Conservation (phyloP, 1,139 yeast species). For the Diutina sp. region DNA sequence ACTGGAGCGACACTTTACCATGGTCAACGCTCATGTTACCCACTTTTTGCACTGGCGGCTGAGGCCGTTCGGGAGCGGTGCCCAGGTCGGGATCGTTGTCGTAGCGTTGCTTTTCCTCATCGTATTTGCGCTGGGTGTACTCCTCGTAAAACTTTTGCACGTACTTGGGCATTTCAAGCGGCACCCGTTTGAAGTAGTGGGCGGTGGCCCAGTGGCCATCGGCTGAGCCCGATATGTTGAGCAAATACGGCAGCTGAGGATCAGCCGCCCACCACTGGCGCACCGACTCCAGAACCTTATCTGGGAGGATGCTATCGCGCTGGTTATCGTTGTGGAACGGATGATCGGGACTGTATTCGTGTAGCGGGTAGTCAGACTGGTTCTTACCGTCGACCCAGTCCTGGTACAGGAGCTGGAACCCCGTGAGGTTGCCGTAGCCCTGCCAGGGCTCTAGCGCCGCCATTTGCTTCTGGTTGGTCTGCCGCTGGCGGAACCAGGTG, state of each 20-base stretch:
- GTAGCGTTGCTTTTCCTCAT: conserved; percentile 13
- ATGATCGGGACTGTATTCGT: conserved; percentile 19
- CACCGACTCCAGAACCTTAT: conserved; percentile 35
- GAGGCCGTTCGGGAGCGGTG: conserved; percentile 5
- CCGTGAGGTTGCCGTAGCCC: conserved; percentile 68
- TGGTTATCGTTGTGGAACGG: conserved; percentile 42
- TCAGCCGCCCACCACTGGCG: conserved; percentile 33
- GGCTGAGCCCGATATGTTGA: conserved; percentile 38
- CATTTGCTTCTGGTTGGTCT: conserved; percentile 19
- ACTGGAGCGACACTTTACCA: background rate
- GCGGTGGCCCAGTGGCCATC: conserved; percentile 24
- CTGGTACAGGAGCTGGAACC: conserved; percentile 48
- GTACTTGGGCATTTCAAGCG: conserved; percentile 28
- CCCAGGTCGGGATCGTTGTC: conserved; percentile 14
- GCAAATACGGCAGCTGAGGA: conserved; percentile 16
- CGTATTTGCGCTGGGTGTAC: conserved; percentile 13
- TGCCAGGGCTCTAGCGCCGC: conserved; percentile 26
- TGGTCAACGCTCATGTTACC: conserved; percentile 20
- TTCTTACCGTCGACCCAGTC: conserved; percentile 36
- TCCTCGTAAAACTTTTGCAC: conserved; percentile 21
- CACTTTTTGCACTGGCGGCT: conserved; percentile 6
- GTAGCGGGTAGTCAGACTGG: conserved; percentile 46
- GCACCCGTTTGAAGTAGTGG: conserved; percentile 8
- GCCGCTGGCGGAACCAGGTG: conserved; percentile 19
- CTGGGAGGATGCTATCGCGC: conserved; percentile 47